Base-by-base conservation (phyloP, 768 basidiomycete genomes). In the Tricholoma hemisulphureum region DNA sequence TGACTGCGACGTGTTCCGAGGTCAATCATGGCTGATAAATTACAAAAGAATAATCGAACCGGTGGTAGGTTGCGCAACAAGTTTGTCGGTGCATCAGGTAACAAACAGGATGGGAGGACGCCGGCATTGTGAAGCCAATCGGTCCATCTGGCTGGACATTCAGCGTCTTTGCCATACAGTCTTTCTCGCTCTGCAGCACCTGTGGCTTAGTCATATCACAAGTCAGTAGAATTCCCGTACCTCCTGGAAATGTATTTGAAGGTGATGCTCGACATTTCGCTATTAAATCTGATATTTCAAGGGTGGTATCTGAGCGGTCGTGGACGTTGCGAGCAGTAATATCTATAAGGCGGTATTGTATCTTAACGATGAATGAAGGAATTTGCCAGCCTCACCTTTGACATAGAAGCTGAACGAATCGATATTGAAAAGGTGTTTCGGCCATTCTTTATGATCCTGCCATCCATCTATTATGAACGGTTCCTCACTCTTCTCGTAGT, bases 151-250 rank as follows among this genome's bases (percentile, higher is more conserved):
- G 64, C 28, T 0, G 92, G 92, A 67, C 90, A 93, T 10, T 80
- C 75, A 1, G 81, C 79, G 64, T 94, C 92, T 65, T 93, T 93
- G 20, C 88, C 90, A 63, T 94, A 93, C 8, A 85, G 74, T 26
- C 88, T 75, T 64, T 84, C 81, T 9, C 67, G 63, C 62, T 88
- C 87, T 89, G 61, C 14, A 20, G 41, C 55, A 56, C 18, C 21
- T 37, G 54, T 54, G 8, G 32, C 28, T 58, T 48, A 57, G 37
- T 14, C 45, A 29, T 20, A 18, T 8, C 16, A 29, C 39, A 55
- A 41, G 45, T 35, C n/a, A 23, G 20, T 43, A 7, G 46, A 51
- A 43, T 48, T 23, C 16, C 50, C 69, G 57, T 64, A 80, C 83
- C 83, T 59, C 73, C 72, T 28, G 73, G 64, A 11, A 58, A 61